These are phyloP conservation scores for Calvatia gigantea DNA, from an alignment of 768 basidiomycete species.

Conservation along the genomic window DNA sequence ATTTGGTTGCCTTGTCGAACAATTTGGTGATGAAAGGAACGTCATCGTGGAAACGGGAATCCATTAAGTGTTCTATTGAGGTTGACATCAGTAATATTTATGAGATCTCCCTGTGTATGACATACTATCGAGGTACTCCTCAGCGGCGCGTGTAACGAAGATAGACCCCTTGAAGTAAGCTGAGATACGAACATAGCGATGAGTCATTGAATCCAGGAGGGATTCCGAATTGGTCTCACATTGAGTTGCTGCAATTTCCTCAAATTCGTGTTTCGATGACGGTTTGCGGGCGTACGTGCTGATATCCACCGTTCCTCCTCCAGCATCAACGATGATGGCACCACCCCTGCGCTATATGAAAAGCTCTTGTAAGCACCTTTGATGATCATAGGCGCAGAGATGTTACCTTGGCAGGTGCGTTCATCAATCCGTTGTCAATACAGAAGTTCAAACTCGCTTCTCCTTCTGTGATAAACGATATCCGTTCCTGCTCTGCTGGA, in stretches of 20 bases:
- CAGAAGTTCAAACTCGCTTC: conserved; percentile 59
- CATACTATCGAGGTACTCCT: conserved; percentile 31
- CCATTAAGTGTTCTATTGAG: conserved; percentile 30
- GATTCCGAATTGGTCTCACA: conserved; percentile 26
- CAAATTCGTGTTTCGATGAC: conserved; percentile 18
- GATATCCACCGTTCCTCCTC: conserved; percentile 58
- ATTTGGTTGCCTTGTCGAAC: conserved; percentile 48
- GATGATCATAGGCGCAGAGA: background rate
- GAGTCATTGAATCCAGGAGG: background rate
- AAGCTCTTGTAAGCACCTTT: background rate
- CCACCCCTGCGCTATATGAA: conserved; percentile 34
- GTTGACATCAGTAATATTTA: background rate
- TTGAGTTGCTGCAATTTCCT: conserved; percentile 40
- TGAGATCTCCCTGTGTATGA: background rate
- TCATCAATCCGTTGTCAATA: conserved; percentile 37
- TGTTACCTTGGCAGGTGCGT: conserved; percentile 27
- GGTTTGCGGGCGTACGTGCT: conserved; percentile 41
- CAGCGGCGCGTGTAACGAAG: conserved; percentile 37
- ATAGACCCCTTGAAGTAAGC: conserved; percentile 43
- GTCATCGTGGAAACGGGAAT: conserved; percentile 39
- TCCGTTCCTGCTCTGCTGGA: conserved; percentile 30
- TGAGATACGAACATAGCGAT: conserved; percentile 15
- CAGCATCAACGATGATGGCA: conserved; percentile 53
- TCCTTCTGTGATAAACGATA: conserved; percentile 55
- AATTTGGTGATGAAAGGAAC: conserved; percentile 35